Base-by-base conservation (phyloP, 371 early-diverging fungal species). In the Rhizopus delemar region DNA sequence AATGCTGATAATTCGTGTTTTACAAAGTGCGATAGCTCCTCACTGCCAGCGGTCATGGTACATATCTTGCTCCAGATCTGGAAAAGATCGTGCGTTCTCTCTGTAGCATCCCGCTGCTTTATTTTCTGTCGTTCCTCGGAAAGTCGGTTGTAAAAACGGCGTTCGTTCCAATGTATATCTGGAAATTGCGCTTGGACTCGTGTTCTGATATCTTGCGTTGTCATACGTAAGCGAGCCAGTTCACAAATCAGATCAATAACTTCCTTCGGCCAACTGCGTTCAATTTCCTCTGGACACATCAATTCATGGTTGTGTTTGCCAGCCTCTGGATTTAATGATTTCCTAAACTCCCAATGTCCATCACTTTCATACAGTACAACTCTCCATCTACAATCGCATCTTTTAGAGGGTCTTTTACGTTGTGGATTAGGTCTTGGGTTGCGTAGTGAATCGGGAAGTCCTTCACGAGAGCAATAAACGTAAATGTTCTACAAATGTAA, bases 61-160 rank as follows among this genome's bases (percentile, higher is more conserved):
- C 78, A 78, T 3, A 78, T 51, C 43, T 68, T 69, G 13, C 65
- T 61, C 74, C 75, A 75, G 2, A 71, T 13, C 2, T 60, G 29
- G 32, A 61, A 67, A 13, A 77, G 49, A 31, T 73, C 68, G 31
- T 63, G 68, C 11, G 82, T 82, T 12, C 86, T 68, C 12, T 51
- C 67, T 28, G 74, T 76, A 0, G 86, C 71, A 39, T 85, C 84
- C 9, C 83, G 64, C 3, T 69, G 58, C 32, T 71, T 73, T 46
- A 84, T 81, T 52, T 82, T 82, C 71, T 64, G 82, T 56, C 86
- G 73, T 41, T 85, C 84, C 51, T 85, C 86, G 11, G 84, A 80
- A 29, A 85, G 58, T n/a, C 86, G 73, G 62, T 85, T 85, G 43
- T 85, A 85, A 60, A 85, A 85, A 2, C 86, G 70, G 45, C 86